Percentiles rank a stretch among this genome's conserved stretches.
Evolutionary conservation across 768 basidiomycete species (phyloP).

Genomic region (Tylopilus felleus): DNA sequence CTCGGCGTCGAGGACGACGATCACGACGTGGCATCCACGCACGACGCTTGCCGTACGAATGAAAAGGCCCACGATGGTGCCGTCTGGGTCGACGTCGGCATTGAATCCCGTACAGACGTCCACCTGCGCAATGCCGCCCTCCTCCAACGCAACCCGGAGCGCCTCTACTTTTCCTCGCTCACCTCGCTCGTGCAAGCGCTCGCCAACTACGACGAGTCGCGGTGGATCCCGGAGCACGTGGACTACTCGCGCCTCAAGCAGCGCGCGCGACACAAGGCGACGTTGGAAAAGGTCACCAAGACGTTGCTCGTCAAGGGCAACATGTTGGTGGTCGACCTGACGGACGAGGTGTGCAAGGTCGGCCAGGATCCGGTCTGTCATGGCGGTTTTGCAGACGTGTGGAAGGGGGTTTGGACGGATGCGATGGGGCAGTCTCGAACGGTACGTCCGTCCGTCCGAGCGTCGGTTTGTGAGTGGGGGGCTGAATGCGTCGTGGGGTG

Average conservation of each 20-base stretch:
- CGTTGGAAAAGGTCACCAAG: conserved; percentile 53
- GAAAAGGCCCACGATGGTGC: conserved; percentile 10
- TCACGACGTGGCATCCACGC: neutral
- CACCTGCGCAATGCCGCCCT: conserved; percentile 59
- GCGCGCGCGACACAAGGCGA: conserved; percentile 54
- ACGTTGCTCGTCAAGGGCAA: conserved; percentile 49
- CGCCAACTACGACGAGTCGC: conserved; percentile 54
- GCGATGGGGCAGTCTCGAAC: conserved; percentile 33
- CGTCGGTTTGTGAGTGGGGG: neutral
- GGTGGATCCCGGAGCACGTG: conserved; percentile 50
- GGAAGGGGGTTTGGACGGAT: conserved; percentile 56
- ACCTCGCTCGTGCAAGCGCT: conserved; percentile 49
- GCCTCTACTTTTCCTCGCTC: conserved; percentile 53
- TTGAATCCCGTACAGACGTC: conserved; percentile 53
- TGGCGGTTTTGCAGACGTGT: conserved; percentile 60
- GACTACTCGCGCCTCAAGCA: conserved; percentile 56
- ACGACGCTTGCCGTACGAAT: no score
- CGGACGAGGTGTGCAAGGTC: conserved; percentile 49
- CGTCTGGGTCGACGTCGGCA: conserved; percentile 45
- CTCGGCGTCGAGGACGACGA: conserved; percentile 35
- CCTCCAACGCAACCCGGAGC: conserved; percentile 49
- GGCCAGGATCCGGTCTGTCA: conserved; percentile 48
- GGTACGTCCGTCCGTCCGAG: conserved; percentile 8
- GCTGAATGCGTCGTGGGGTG: conserved; percentile 1
- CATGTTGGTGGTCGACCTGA: conserved; percentile 49